Base-by-base conservation (phyloP, 1,139 yeast species). In the Diutina pseudorugosa region DNA sequence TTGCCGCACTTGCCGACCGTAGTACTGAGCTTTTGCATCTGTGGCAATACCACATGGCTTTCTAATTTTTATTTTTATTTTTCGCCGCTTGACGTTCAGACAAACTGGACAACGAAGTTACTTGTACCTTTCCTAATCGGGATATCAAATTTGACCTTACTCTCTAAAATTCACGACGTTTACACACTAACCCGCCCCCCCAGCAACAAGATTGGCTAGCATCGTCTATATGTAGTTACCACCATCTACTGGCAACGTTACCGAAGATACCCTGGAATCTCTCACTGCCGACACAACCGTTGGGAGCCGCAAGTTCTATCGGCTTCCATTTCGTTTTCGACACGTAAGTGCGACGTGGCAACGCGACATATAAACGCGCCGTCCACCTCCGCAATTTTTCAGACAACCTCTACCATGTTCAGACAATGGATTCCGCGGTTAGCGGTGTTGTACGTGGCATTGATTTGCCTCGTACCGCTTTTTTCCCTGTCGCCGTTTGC, bases 401-500 rank as follows among this genome's bases (percentile, higher is more conserved):
- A 43, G 18, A 43, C 21, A 41, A 18, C 25, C 11, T 23, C 16
- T 19, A 45, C 20, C 36, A 45, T 45, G 49, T 45, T 45, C 14
- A 25, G 49, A 45, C 49, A 45, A 19, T 45, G 49, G 49, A 45
- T 45, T 27, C 49, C 49, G 19, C 49, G 49, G 40, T 45, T 45
- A 33, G 49, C 49, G 40, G 40, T 45, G 40, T 25, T 45, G 36
- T 45, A 45, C 27, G 49, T 45, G 40, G 49, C 49, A 27, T 27
- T 45, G 40, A 18, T 45, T n/a, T 45, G 49, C 49, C 36, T 45
- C 40, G 18, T 45, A 25, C 49, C 49, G 18, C 40, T 45, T 20
- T 45, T 45, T 16, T 27, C 49, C 20, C 40, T 25, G 40, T 27
- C 49, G 14, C 49, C 30, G 49, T 45, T 45, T 45, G 49, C 49